Evolutionary conservation across 2,329 filamentous ascomycete species (phyloP), one percentile per base, ranked within the genome.

Genomic region (Pyrenophora teres): DNA sequence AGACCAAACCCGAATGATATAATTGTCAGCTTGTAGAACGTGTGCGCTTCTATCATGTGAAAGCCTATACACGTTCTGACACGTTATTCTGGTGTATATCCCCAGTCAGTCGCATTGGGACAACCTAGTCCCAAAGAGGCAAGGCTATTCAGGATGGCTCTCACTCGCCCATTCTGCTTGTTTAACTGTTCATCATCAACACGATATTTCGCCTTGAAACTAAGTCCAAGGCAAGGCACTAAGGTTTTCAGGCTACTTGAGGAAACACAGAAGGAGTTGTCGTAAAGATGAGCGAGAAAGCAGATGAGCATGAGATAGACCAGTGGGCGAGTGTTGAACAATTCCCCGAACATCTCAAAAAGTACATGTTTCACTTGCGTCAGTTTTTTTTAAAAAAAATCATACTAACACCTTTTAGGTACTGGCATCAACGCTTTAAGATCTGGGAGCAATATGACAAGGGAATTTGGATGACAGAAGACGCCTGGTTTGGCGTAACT

Each of bases 401-500:
- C 18, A 13, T 23, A 15, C 25, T 46, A 7, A 46, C 15, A 7
- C 4, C 5, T n/a, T n/a, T 9, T 23, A 95, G 92, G 72, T 99
- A 99, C 75, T 99, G 90, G 84, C 81, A 87, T 13, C 92, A 97
- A 68, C 85, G 94, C 53, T 87, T 94, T 72, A 87, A 86, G 45
- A 89, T 99, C 60, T 99, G 96, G 76, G 87, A 87, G 13, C 83
- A 82, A 63, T 99, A 97, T 70, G 88, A 97, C 70, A 83, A 92
- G 52, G 93, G 92, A 48, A 83, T 99, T 60, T 88, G 86, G 79
- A 85, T 99, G 81, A 99, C 95, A 0, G 87, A 96, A 71, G 88
- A 93, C 75, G 89, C 92, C 46, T 99, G 94, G 94, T 99, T 94
- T 72, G 94, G 92, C 48, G 92, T 97, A 6, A 99, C 95, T 0